Evolutionary conservation across 768 basidiomycete species (phyloP).

Genomic region (Suillus placidus): DNA sequence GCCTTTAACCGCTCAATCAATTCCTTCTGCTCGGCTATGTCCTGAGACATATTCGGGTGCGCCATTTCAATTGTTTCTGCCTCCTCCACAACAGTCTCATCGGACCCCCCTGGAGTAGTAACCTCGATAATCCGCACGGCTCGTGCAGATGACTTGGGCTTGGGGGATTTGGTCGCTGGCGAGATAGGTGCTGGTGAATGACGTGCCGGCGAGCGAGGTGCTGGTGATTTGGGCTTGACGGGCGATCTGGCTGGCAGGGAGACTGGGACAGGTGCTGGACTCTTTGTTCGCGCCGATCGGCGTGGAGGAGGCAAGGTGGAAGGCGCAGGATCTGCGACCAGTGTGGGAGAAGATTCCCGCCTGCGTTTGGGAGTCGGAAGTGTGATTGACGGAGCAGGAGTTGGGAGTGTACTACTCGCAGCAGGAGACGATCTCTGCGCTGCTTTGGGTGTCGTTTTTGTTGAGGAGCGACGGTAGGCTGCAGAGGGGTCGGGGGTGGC

Average conservation of each 20-base stretch:
- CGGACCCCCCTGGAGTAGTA: conserved; percentile 55
- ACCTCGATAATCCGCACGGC: conserved; percentile 34
- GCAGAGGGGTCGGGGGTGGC: conserved; percentile 78
- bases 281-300: conserved; percentile 45
- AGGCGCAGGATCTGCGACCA: conserved; percentile 18
- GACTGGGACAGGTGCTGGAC: conserved; percentile 37
- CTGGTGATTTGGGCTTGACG: conserved; percentile 31
- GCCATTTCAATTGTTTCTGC: conserved; percentile 58
- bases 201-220: conserved; percentile 37
- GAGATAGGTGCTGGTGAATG: conserved; percentile 34
- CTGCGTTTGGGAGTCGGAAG: conserved; percentile 63
- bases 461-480: conserved; percentile 74
- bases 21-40: conserved; percentile 77
- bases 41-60: conserved; percentile 65
- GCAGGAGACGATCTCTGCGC: conserved; percentile 31
- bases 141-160: conserved; percentile 23
- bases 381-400: conserved; percentile 39
- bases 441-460: conserved; percentile 38
- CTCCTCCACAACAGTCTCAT: conserved; percentile 69
- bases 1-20: conserved; percentile 74
- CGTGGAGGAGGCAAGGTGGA: conserved; percentile 43
- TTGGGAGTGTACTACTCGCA: conserved; percentile 33
- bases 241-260: conserved; percentile 9
- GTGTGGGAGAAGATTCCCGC: conserved; percentile 57
- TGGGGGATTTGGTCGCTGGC: conserved; percentile 41